Conservation (phyloP, 2,329 filamentous ascomycete species). For the Akanthomyces muscarius region DNA sequence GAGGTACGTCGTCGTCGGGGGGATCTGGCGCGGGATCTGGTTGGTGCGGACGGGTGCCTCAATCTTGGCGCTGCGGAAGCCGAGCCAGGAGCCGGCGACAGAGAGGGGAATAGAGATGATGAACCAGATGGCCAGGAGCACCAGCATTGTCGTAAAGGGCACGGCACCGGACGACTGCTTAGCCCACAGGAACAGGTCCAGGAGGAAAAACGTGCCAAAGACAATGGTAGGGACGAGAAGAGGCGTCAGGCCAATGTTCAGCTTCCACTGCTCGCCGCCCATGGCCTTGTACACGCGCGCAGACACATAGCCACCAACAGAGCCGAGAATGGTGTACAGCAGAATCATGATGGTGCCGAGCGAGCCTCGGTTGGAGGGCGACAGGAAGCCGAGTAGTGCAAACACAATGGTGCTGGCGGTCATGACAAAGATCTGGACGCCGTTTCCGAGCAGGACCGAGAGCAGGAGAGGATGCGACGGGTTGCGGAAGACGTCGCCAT, state of each 20-base stretch:
- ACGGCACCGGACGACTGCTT: conserved; percentile 90
- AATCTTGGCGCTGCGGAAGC: conserved; percentile 70
- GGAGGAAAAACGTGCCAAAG: conserved; percentile 83
- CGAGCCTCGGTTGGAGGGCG: conserved; percentile 90
- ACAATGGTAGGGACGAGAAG: conserved; percentile 80
- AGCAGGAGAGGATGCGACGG: conserved; percentile 79
- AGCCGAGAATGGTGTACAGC: conserved; percentile 88
- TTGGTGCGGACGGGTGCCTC: conserved; percentile 88
- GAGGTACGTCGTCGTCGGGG: conserved; percentile 76
- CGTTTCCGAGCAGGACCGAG: conserved; percentile 85
- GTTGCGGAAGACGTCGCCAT: conserved; percentile 92
- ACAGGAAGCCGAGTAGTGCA: conserved; percentile 89
- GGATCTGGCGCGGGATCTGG: conserved; percentile 96
- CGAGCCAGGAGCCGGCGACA: conserved; percentile 85
- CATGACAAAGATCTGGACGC: conserved; percentile 97
- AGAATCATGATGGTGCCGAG: conserved; percentile 90
- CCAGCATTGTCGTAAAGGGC: conserved; percentile 94
- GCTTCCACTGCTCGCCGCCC: conserved; percentile 88
- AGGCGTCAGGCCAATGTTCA: conserved; percentile 86
- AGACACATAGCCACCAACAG: conserved; percentile 86
- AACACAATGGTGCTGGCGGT: conserved; percentile 90
- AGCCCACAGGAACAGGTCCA: conserved; percentile 95
- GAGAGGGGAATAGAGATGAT: conserved; percentile 91
- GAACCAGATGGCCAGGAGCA: conserved; percentile 93
- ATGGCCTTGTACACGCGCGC: conserved; percentile 92